Base-by-base conservation (phyloP, 306 rosid genomes). In the Arachis hypogaea region DNA sequence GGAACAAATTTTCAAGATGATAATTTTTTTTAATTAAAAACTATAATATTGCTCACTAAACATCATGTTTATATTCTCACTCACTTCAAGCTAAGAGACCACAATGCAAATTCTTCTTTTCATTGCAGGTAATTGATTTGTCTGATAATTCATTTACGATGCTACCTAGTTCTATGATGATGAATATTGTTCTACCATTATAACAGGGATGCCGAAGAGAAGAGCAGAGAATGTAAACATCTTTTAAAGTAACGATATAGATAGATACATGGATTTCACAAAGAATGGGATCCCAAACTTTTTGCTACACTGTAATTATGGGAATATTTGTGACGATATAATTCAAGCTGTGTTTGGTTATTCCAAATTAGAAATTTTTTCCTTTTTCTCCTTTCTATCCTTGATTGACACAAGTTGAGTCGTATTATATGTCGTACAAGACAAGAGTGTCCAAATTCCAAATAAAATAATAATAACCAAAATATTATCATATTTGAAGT, bases 121-220 rank as follows among this genome's bases (percentile, higher is more conserved):
- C 97, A 38, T 86, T 84, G 73, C 87, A 93, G 98, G 97, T 93
- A 84, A 22, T 14, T 59, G 45, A 59, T 42, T 43, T 41, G 74
- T 3, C 46, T 62, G 70, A 67, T 22, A 22, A 69, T 73, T 77
- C 69, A 43, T 59, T 59, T 66, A 80, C 58, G 75, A 42, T 59
- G 51, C 49, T 43, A n/a, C 47, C 16, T 33, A 6, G 65, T 65
- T 6, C 11, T 61, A 68, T 51, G 55, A 66, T 73, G 51, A 40
- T 82, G 67, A 46, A 74, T 41, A 43, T 59, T 63, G 68, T 59
- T 30, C 49, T 58, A 56, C 22, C 40, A 62, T 69, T 44, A 55
- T 78, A 54, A 72, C 84, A 93, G 97, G 97, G 97, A 71, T 93
- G 97, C 77, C 88, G 97, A 69, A 85, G 14, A 83, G 97, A 95